These are phyloP conservation scores for Dactylellina sp. DNA, from an alignment of 2,329 filamentous ascomycete genomes.

Conservation along the genomic window DNA sequence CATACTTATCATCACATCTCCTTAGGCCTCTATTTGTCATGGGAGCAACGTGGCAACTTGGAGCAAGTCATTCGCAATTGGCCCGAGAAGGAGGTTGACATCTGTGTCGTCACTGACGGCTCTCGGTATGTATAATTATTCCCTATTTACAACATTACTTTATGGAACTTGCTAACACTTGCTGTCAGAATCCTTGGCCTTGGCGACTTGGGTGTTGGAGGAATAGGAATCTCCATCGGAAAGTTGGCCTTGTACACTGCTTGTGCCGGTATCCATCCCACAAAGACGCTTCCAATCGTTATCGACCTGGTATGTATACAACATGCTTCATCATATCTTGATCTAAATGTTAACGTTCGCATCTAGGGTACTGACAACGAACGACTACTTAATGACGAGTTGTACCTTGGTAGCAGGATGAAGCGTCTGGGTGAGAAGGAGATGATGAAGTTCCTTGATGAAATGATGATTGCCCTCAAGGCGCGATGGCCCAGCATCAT, in stretches of 20 bases:
- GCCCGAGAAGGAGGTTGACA: conserved; percentile 89
- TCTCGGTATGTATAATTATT: conserved; percentile 70
- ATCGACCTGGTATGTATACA: conserved; percentile 66
- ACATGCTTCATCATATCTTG: not conserved
- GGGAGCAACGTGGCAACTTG: conserved; percentile 91
- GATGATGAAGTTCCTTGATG: conserved; percentile 92
- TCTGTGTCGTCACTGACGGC: conserved; percentile 95
- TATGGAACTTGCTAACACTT: conserved; percentile 64
- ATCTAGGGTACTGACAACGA: conserved; percentile 74
- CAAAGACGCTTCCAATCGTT: conserved; percentile 80
- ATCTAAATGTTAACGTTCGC: conserved; percentile 61
- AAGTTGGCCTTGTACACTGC: conserved; percentile 96
- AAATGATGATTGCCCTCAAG: conserved; percentile 91
- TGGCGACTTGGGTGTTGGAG: conserved; percentile 94
- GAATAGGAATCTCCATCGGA: conserved; percentile 97
- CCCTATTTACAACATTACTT: not conserved
- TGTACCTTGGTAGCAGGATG: conserved; percentile 90
- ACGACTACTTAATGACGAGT: conserved; percentile 73
- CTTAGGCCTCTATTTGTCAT: conserved; percentile 79
- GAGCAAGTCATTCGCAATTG: conserved; percentile 90
- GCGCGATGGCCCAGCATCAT: conserved; percentile 77
- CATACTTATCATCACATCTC: not conserved
- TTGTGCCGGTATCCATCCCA: conserved; percentile 92
- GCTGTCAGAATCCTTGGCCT: conserved; percentile 75
- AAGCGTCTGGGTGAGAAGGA: conserved; percentile 81